Base-by-base conservation (phyloP, 306 rosid species). In the Dryas octopetala region DNA sequence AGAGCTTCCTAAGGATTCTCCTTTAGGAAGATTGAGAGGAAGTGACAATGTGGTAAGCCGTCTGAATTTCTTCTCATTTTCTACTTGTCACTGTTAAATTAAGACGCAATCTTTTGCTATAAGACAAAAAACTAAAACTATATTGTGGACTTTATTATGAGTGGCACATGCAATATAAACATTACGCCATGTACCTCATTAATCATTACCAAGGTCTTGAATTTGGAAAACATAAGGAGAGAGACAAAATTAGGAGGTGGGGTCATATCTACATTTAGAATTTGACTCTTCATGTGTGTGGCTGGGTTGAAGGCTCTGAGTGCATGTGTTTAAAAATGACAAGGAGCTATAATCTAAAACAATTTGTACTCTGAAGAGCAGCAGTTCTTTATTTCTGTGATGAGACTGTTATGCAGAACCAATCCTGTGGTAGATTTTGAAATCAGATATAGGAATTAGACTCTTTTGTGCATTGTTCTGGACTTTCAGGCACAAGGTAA, bases 21-120 rank as follows among this genome's bases (percentile, higher is more conserved):
- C 96, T 47, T 52, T 91, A 32, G 98, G 98, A 87, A 90, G 97
- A 80, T 82, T 94, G 68, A 88, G 89, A 86, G 98, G 98, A 89
- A 94, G 98, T 82, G 97, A 94, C 82, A 94, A 91, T 83, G 89
- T 94, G 91, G 98, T 90, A 86, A 74, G 86, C 76, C 43, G 62
- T 80, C 61, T 66, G 41, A 32, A 62, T 51, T 51, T 59, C 71
- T 70, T 73, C 48, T 63, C 41, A 13, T 43, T 66, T 32, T 44
- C 8, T 68, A 48, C 62, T 43, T 9, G 23, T 51, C 15, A 32
- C 60, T 68, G 48, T 47, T n/a, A 10, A 63, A 26, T 45, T 26
- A 26, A 41, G 13, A 32, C 47, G 48, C 45, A 16, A 71, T 55
- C 5, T 58, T 28, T 43, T 32, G 11, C 26, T 26, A 15, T 9